phyloP scores from a whole-genome alignment of 768 basidiomycete genomes.

The Suillus subalutaceus region DNA sequence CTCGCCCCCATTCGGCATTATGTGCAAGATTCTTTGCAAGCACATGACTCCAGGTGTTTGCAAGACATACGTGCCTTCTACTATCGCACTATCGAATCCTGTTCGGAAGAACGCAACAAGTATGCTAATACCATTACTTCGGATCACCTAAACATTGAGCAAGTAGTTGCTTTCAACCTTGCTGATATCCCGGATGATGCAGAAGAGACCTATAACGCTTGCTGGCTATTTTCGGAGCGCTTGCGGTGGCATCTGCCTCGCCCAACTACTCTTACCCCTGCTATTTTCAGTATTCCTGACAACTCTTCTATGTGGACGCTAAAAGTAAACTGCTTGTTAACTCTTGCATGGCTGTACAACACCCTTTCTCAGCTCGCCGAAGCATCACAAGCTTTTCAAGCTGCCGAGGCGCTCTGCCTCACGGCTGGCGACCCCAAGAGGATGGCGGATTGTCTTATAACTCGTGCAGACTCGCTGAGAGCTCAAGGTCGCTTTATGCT shows the following conservation, averaged over 20 bases:
- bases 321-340: background rate
- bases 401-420: background rate
- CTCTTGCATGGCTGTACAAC: background rate
- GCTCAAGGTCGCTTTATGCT: background rate
- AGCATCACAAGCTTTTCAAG: background rate
- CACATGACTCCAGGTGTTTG: background rate
- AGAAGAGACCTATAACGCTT: background rate
- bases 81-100: background rate
- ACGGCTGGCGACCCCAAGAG: background rate
- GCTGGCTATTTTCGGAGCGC: background rate
- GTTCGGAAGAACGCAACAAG: background rate
- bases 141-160: background rate
- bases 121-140: background rate
- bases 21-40: constrained; percentile 3
- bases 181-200: background rate
- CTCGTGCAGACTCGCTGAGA: background rate
- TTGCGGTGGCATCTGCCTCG: background rate
- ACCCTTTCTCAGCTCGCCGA: background rate
- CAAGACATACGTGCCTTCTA: background rate
- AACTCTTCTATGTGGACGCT: background rate
- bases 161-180: background rate
- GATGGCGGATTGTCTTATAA: background rate
- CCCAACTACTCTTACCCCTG: background rate
- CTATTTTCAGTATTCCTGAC: background rate
- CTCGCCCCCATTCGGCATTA: constrained; percentile 2